These are phyloP conservation scores for Acacia crassicarpa DNA, from an alignment of 306 rosid species.

Conservation along the genomic window DNA sequence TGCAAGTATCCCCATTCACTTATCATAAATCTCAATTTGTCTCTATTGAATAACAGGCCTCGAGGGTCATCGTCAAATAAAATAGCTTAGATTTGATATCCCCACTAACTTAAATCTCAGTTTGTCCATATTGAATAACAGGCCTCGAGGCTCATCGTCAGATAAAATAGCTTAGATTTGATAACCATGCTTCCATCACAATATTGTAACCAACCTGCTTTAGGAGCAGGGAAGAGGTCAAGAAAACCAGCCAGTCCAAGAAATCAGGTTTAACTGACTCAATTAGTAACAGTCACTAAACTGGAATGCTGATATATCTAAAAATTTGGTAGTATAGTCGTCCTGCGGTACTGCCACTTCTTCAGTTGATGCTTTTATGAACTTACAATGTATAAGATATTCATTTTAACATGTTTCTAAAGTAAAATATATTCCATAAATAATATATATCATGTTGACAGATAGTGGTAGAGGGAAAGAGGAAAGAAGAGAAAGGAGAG, in stretches of 20 bases:
- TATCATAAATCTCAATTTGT: background rate
- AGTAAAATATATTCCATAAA: background rate
- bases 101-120: background rate
- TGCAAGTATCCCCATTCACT: background rate
- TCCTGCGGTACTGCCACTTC: background rate
- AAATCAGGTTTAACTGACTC: background rate
- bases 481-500: background rate
- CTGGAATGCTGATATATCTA: background rate
- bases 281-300: background rate
- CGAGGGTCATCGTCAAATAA: too few species aligned
- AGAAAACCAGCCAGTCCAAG: background rate
- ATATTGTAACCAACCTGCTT: background rate
- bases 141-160: background rate
- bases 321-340: background rate
- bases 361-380: background rate
- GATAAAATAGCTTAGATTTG: background rate
- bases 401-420: background rate
- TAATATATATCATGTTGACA: background rate
- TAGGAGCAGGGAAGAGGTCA: background rate
- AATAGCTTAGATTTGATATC: too few species aligned
- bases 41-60: background rate
- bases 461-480: background rate
- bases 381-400: background rate
- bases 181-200: background rate
- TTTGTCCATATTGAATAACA: background rate